Percentiles rank a stretch among this genome's conserved stretches.
Evolutionary conservation across 768 basidiomycete genomes (phyloP).

Genomic region (Termitomyces sp.): DNA sequence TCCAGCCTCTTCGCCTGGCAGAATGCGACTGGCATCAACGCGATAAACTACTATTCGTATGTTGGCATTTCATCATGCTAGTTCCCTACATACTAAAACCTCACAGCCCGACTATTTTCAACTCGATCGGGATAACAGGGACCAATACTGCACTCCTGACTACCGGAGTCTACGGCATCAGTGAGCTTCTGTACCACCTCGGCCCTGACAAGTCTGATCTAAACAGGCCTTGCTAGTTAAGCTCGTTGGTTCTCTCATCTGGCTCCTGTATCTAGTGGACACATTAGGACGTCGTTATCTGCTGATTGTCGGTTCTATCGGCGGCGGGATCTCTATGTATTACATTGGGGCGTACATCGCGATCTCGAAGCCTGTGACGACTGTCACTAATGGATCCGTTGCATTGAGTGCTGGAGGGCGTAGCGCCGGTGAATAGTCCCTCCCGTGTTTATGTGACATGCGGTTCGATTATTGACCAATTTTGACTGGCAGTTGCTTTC

Average conservation of each 20-base stretch:
- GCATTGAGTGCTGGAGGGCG: constrained; percentile 20
- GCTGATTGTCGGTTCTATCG: constrained; percentile 34
- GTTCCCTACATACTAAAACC: not conserved
- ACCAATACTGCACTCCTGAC: constrained; percentile 30
- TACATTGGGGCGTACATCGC: constrained; percentile 41
- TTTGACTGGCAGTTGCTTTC: constrained; percentile 19
- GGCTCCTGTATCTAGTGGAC: constrained; percentile 36
- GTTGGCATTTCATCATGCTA: not conserved
- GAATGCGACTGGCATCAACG: constrained; percentile 41
- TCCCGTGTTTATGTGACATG: constrained; percentile 1
- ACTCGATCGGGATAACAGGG: constrained; percentile 36
- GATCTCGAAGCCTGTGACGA: constrained; percentile 22
- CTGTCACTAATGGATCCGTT: constrained; percentile 1
- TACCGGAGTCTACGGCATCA: constrained; percentile 45
- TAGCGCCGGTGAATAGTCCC: constrained; percentile 21
- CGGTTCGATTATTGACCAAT: not conserved
- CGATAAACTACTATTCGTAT: constrained; percentile 40
- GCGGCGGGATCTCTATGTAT: constrained; percentile 34
- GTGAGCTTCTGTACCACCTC: constrained; percentile 19
- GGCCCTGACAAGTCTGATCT: not conserved
- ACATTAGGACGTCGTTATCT: constrained; percentile 33
- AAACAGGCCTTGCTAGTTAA: constrained; percentile 18
- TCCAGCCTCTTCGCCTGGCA: constrained; percentile 36
- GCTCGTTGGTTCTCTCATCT: constrained; percentile 31
- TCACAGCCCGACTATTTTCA: constrained; percentile 38